These are phyloP conservation scores for Aspergillus aculeatus DNA, from an alignment of 2,329 filamentous ascomycete genomes.

Conservation along the genomic window DNA sequence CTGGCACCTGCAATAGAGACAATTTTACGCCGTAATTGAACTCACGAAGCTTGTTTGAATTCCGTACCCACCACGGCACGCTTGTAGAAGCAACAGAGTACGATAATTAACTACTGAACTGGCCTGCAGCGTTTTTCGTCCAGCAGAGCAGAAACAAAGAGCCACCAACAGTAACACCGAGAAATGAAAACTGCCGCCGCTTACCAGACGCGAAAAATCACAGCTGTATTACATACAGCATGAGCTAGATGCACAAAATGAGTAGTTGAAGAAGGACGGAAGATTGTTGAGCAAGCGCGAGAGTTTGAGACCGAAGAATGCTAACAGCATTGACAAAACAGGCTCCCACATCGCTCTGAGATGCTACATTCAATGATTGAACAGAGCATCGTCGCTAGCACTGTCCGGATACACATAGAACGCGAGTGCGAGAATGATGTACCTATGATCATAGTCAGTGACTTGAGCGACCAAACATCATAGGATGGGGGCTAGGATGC, in stretches of 20 bases:
- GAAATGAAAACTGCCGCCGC: background rate
- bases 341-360: background rate
- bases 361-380: conserved; percentile 7
- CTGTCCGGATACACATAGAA: conserved; percentile 52
- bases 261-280: background rate
- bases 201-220: background rate
- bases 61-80: background rate
- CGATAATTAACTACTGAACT: background rate
- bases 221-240: background rate
- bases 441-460: conserved; percentile 26
- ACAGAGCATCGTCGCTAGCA: conserved; percentile 19
- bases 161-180: background rate
- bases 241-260: background rate
- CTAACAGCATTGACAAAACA: background rate
- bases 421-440: conserved; percentile 48
- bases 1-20: background rate
- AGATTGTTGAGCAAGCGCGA: background rate
- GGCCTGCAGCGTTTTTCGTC: background rate
- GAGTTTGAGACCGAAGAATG: background rate
- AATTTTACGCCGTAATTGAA: background rate
- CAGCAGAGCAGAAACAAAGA: background rate
- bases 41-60: background rate
- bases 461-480: conserved; percentile 1
- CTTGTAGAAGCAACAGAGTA: background rate
- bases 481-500: conserved; percentile 23